Evolutionary conservation across 2,329 filamentous ascomycete species (phyloP), one percentile per base, ranked within the genome.

Genomic region (Acrocalymma vagum): DNA sequence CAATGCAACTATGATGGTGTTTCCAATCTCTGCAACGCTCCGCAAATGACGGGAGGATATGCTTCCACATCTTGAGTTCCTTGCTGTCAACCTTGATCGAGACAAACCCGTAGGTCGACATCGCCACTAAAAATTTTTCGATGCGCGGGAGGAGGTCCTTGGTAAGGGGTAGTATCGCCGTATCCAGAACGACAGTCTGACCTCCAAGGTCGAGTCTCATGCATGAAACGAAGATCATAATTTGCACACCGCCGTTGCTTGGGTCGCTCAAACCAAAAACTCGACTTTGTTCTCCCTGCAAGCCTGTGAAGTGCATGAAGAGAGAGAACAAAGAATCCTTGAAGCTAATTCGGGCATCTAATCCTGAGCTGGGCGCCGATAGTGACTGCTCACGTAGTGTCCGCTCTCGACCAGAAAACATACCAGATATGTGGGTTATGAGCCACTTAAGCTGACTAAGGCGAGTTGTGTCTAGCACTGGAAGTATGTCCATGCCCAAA

Each of bases 21-120:
- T 55, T 48, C 71, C 70, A 74, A 6, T 44, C 44, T 6, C 71
- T 61, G 37, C 71, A 73, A n/a, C 72, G 66, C 52, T 60, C 57
- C 5, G 41, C 57, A 16, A 46, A 45, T 1, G 42, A 27, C 2
- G 51, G 47, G 2, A 57, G 29, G 10, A 50, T 21, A n/a, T 52
- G 39, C 20, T 48, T 57, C 55, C 48, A 60, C 9, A 48, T 34
- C 3, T 6, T 6, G 4, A 41, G 10, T 30, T 53, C 53, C 3
- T 29, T 29, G 6, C 57, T 49, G 10, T 51, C 36, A 11, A 63
- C 37, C 1, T 42, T 45, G 31, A 68, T 53, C 11, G 15, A 27
- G 2, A 47, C 22, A 14, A n/a, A 10, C n/a, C 26, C n/a, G 15
- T 32, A 15, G 3, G 2, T 29, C 27, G 8, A 16, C 29, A n/a